Evolutionary conservation across 1,284 basidiomycete genomes (phyloP).

Genomic region (Schizophyllum amplum): DNA sequence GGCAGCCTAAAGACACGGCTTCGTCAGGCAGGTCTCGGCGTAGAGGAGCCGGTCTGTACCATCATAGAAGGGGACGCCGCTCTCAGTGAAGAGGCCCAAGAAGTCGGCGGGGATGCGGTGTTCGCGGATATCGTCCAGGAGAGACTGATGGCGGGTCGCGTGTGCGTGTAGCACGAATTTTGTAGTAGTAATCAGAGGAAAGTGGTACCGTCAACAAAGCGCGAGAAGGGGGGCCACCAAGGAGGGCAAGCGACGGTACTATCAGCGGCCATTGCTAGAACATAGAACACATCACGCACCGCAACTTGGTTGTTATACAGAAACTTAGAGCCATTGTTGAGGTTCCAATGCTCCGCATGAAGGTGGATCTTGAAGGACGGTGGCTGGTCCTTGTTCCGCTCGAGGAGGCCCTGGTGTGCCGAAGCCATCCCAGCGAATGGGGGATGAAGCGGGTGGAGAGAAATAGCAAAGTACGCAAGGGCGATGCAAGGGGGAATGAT

Average conservation of each 20-base stretch:
- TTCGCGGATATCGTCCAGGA: constrained; percentile 67
- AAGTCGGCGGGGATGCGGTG: constrained; percentile 77
- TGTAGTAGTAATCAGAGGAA: too few relatives aligned
- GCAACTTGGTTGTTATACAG: constrained; percentile 71
- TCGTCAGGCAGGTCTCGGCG: too few relatives aligned
- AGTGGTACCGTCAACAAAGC: neutral
- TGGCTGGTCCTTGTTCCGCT: constrained; percentile 42
- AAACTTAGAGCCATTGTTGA: constrained; percentile 71
- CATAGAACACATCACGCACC: constrained; percentile 28
- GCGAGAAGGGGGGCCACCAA: constrained; percentile 12
- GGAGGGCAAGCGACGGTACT: constrained; percentile 1
- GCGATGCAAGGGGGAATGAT: neutral
- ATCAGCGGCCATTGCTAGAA: constrained; percentile 7
- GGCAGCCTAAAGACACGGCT: constrained; percentile 63
- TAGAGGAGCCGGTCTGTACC: constrained; percentile 45
- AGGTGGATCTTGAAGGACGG: constrained; percentile 72
- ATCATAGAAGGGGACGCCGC: constrained; percentile 69
- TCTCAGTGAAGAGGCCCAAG: constrained; percentile 64
- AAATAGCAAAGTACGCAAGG: neutral
- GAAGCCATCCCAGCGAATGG: neutral
- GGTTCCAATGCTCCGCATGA: constrained; percentile 67
- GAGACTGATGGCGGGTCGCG: neutral
- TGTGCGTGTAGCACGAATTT: too few relatives aligned
- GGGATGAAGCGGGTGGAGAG: neutral
- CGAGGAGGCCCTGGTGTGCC: constrained; percentile 40